A percentile compares a stretch with the other conserved stretches of the same genome.
Conservation (phyloP, 768 basidiomycete genomes). For the Suillus clintonianus region DNA sequence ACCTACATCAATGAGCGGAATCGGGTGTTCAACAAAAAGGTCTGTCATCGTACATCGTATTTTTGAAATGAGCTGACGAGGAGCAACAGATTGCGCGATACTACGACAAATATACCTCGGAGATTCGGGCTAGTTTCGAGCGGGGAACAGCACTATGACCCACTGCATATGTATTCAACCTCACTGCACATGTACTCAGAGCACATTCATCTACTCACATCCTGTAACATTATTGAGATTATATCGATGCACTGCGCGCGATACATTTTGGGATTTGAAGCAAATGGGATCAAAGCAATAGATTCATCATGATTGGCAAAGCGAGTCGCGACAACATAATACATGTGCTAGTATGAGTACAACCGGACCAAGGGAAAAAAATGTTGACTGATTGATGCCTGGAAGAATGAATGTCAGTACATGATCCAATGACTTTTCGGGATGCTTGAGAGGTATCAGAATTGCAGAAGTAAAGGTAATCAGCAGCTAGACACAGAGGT, state of each 20-base stretch:
- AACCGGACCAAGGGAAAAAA: neutral
- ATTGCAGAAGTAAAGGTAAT: conserved; percentile 43
- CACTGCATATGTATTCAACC: neutral
- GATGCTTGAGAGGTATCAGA: conserved; percentile 31
- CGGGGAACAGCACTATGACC: conserved; percentile 84
- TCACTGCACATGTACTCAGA: neutral
- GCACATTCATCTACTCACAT: neutral
- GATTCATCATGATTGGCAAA: neutral
- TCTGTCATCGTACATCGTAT: conserved; percentile 24
- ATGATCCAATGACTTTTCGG: neutral
- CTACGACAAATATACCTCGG: conserved; percentile 95
- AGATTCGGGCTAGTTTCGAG: conserved; percentile 97
- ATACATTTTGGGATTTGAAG: neutral
- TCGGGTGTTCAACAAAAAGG: conserved; percentile 98
- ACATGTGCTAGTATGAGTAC: neutral
- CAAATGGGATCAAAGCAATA: neutral
- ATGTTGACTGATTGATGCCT: neutral
- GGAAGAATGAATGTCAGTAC: neutral
- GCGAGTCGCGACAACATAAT: neutral
- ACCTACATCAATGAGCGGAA: conserved; percentile 99
- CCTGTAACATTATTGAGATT: neutral
- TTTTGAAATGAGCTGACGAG: neutral
- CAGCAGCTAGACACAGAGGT: conserved; percentile 40
- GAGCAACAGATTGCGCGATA: conserved; percentile 79
- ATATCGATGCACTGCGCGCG: neutral